A percentile compares a stretch with the other conserved stretches of the same genome.
Evolutionary conservation across 1,284 basidiomycete species (phyloP).

Genomic region (Testicularia cyperi): DNA sequence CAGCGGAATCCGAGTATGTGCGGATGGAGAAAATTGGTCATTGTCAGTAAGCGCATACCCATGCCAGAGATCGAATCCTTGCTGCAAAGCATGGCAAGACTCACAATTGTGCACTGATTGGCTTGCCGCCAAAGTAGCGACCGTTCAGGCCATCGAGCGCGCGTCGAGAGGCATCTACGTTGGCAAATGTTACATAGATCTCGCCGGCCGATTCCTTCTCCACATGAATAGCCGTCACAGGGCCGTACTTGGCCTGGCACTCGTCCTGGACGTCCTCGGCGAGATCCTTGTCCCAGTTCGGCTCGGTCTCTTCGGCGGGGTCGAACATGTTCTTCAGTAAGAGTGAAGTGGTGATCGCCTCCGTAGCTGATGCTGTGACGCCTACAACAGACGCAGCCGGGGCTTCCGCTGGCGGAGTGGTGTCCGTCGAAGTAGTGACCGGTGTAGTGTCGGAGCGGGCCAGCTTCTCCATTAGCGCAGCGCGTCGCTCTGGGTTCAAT

Average conservation of each 20-base stretch:
- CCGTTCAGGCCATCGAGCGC: slow-evolving; percentile 87
- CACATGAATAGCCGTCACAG: slow-evolving; percentile 82
- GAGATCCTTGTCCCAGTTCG: slow-evolving; percentile 93
- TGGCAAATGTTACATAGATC: slow-evolving; percentile 90
- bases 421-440: slow-evolving; percentile 2
- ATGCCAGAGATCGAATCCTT: not conserved
- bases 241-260: slow-evolving; percentile 86
- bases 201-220: slow-evolving; percentile 89
- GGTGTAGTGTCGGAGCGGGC: slow-evolving; percentile 39
- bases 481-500: slow-evolving; percentile 50
- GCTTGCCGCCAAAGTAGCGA: slow-evolving; percentile 63
- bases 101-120: slow-evolving; percentile 54
- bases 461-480: slow-evolving; percentile 58
- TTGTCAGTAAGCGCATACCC: too few species aligned
- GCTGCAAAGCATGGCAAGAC: slow-evolving; percentile 8
- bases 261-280: slow-evolving; percentile 94
- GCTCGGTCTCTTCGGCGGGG: slow-evolving; percentile 92
- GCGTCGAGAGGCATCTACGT: slow-evolving; percentile 75
- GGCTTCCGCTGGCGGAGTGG: slow-evolving; percentile 29
- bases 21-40: too few species aligned
- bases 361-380: too few species aligned
- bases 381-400: too few species aligned
- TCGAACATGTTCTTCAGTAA: slow-evolving; percentile 94
- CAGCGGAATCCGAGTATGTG: too few species aligned
- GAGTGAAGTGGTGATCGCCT: slow-evolving; percentile 33